These are phyloP conservation scores for Carex pumila DNA, from an alignment of 176 grass and related monocot genomes.

Conservation along the genomic window DNA sequence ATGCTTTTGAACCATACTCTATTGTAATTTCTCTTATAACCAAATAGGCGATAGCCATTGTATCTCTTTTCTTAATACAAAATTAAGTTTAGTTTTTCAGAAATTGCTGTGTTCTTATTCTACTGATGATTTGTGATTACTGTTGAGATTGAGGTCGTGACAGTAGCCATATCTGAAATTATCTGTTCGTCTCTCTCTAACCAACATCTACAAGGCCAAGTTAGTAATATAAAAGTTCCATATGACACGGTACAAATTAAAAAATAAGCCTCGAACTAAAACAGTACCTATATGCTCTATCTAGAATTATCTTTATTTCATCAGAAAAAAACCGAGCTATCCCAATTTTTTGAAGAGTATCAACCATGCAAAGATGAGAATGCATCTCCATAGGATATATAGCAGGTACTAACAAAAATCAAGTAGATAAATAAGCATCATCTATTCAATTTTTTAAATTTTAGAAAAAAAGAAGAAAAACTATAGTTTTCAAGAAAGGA, in stretches of 20 bases:
- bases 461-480: not conserved
- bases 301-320: slow-evolving; percentile 56
- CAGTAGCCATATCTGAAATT: slow-evolving; percentile 27
- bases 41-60: no score
- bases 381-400: slow-evolving; percentile 34
- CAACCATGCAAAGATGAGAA: slow-evolving; percentile 47
- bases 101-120: no score
- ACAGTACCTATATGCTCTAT: slow-evolving; percentile 42
- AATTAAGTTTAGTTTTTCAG: no score
- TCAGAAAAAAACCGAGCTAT: slow-evolving; percentile 38
- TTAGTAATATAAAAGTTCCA: not conserved
- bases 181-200: slow-evolving; percentile 61
- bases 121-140: no score
- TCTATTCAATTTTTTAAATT: not conserved
- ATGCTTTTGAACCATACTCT: no score
- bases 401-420: slow-evolving; percentile 37
- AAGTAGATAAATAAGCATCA: not conserved
- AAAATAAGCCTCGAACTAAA: not conserved
- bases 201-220: slow-evolving; percentile 50
- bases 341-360: slow-evolving; percentile 53
- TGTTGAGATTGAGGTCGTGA: no score
- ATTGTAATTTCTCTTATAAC: no score
- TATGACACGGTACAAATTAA: not conserved
- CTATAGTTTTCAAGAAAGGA: not conserved
- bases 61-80: no score